Conservation (phyloP, 768 basidiomycete genomes). For the Dendrothele bispora region DNA sequence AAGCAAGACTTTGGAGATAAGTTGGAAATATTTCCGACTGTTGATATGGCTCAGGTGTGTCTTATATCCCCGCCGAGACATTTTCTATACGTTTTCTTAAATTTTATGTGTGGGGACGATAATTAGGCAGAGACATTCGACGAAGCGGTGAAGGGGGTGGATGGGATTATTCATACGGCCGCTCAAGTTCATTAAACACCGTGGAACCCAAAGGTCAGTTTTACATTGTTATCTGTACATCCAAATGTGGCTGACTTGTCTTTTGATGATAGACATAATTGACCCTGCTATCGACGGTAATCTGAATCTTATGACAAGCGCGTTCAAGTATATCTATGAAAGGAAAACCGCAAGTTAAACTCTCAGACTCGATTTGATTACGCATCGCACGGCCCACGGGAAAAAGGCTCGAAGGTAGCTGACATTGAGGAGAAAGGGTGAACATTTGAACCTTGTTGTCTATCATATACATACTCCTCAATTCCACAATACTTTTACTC, state of each 20-base stretch:
- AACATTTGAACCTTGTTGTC: no score
- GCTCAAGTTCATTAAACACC: slow-evolving; percentile 25
- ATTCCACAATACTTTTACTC: no score
- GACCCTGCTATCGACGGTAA: slow-evolving; percentile 60
- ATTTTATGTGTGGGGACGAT: no score
- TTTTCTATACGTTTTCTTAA: background rate
- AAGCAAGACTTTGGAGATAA: slow-evolving; percentile 47
- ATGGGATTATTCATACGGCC: slow-evolving; percentile 37
- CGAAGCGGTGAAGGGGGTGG: slow-evolving; percentile 43
- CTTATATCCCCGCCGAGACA: background rate
- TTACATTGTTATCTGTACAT: no score
- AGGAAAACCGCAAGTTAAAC: no score
- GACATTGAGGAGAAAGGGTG: no score
- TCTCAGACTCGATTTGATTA: no score
- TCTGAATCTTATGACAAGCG: slow-evolving; percentile 40
- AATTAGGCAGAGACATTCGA: slow-evolving; percentile 39
- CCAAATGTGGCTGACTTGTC: no score
- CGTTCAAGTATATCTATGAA: slow-evolving; percentile 39
- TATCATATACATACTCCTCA: no score
- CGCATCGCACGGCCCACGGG: no score
- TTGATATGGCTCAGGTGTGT: slow-evolving; percentile 30
- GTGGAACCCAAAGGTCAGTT: slow-evolving; percentile 24
- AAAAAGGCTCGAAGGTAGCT: no score
- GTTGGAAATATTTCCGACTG: slow-evolving; percentile 51
- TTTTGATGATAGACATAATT: slow-evolving; percentile 48